Base-by-base conservation (phyloP, 257 asterid genomes). In the Lithospermum erythrorhizon region DNA sequence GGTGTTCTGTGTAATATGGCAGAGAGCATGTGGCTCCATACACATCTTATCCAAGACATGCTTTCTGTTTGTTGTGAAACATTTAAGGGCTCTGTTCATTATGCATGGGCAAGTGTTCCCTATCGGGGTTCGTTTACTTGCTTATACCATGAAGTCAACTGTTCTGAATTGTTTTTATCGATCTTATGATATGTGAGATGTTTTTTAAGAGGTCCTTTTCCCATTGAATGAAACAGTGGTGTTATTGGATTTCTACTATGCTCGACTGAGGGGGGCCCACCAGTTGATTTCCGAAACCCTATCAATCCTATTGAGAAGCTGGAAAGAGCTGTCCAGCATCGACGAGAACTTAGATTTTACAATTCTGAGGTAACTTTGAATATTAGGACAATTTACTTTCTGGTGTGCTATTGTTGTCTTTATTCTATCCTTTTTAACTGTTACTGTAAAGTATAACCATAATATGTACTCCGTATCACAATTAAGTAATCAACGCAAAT, bases 1-100 rank as follows among this genome's bases (percentile, higher is more conserved):
- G 97, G 98, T 64, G 90, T 93, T 61, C 89, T 93, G 21, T 93
- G 98, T 76, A 89, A 89, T 72, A 93, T 93, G 98, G 95, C 97
- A 8, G 98, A 93, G 70, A 93, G 98, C 66, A 80, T 89, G 95
- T 93, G 98, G 98, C 96, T 93, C 65, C 98, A 93, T 62, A 83
- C 97, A 16, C 98, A 93, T 86, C 86, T 93, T 65, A 86, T 93
- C 66, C 82, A 93, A 69, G 95, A 93, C 69, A 84, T 89, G 93
- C 37, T 93, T 62, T 78, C 90, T 17, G 67, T 75, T 51, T 93
- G 98, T 66, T 87, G 73, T 32, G 83, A 86, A 61, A 79, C 78
- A 66, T 93, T 93, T 73, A 89, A 70, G 76, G 97, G 98, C 57
- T 81, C 96, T 21, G 96, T 89, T 61, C 85, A 75, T 61, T 93